These are phyloP conservation scores for Colletotrichum camelliae DNA, from an alignment of 2,329 filamentous ascomycete genomes.

Conservation along the genomic window DNA sequence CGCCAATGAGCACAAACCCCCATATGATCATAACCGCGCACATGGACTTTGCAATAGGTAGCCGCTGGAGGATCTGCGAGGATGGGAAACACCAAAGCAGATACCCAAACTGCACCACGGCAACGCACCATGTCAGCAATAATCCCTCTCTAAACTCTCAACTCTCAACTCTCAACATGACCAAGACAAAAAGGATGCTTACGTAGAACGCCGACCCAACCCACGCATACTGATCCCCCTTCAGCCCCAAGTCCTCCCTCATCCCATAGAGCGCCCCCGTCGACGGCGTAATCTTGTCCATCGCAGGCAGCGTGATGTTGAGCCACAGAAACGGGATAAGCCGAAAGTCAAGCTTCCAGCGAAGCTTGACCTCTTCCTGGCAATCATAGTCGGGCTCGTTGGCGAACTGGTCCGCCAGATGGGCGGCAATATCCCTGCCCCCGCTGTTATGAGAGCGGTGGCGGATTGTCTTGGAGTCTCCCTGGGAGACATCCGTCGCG, in stretches of 20 bases:
- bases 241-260: slow-evolving; percentile 27
- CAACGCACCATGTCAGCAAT: neutral
- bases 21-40: neutral
- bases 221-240: slow-evolving; percentile 30
- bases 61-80: neutral
- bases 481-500: neutral
- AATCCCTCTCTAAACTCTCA: neutral
- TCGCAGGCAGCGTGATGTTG: slow-evolving; percentile 30
- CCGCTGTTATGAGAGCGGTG: neutral
- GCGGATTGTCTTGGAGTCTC: neutral
- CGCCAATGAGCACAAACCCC: neutral
- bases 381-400: neutral
- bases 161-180: neutral
- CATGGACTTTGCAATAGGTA: neutral
- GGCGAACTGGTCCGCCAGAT: neutral
- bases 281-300: slow-evolving; percentile 36
- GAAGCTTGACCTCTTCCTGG: neutral
- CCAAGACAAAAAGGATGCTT: neutral
- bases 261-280: slow-evolving; percentile 33
- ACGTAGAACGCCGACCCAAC: neutral
- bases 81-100: neutral
- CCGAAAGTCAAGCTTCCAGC: neutral
- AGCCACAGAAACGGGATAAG: neutral
- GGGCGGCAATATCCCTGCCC: neutral
- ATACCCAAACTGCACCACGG: neutral